phyloP scores from a whole-genome alignment of 2,329 filamentous ascomycete genomes.

The Pseudogymnoascus destructans region DNA sequence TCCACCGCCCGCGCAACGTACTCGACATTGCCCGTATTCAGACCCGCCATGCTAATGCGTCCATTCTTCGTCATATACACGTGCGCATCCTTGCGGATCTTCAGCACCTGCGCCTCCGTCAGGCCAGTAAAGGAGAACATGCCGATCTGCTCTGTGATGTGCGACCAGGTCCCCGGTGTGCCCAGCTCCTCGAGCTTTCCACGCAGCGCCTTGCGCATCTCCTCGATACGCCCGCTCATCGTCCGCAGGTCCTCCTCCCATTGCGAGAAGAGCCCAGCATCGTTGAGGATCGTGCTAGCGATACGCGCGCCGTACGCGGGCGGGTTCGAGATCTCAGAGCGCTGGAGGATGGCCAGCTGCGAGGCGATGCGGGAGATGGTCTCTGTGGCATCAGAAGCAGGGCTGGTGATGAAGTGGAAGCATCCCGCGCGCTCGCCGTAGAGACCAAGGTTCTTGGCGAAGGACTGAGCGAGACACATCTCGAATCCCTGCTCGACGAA shows the following conservation, averaged over 20 bases:
- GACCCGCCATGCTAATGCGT: slow-evolving; percentile 94
- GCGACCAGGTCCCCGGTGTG: slow-evolving; percentile 87
- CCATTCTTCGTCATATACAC: slow-evolving; percentile 97
- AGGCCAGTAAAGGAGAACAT: slow-evolving; percentile 96
- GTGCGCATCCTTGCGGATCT: slow-evolving; percentile 57
- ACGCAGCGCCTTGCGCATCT: slow-evolving; percentile 72
- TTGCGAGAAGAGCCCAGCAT: slow-evolving; percentile 65
- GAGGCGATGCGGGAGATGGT: slow-evolving; percentile 56
- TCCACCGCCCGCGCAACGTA: slow-evolving; percentile 87
- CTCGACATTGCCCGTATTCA: slow-evolving; percentile 83
- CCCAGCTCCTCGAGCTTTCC: slow-evolving; percentile 69
- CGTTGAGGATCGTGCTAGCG: slow-evolving; percentile 72
- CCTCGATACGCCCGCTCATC: slow-evolving; percentile 91
- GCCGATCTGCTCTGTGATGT: slow-evolving; percentile 97
- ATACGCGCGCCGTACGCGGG: slow-evolving; percentile 90
- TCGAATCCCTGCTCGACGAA: slow-evolving; percentile 88
- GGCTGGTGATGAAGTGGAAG: slow-evolving; percentile 82
- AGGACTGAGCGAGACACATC: slow-evolving; percentile 79
- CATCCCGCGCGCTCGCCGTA: slow-evolving; percentile 94
- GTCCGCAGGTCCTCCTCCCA: slow-evolving; percentile 87
- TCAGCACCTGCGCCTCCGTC: slow-evolving; percentile 57
- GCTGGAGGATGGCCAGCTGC: slow-evolving; percentile 86
- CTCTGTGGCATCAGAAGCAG: slow-evolving; percentile 51
- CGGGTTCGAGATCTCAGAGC: slow-evolving; percentile 94
- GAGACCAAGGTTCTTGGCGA: slow-evolving; percentile 95